Evolutionary conservation across 331 rosid species (phyloP).

Genomic region (Quercus phellos): DNA sequence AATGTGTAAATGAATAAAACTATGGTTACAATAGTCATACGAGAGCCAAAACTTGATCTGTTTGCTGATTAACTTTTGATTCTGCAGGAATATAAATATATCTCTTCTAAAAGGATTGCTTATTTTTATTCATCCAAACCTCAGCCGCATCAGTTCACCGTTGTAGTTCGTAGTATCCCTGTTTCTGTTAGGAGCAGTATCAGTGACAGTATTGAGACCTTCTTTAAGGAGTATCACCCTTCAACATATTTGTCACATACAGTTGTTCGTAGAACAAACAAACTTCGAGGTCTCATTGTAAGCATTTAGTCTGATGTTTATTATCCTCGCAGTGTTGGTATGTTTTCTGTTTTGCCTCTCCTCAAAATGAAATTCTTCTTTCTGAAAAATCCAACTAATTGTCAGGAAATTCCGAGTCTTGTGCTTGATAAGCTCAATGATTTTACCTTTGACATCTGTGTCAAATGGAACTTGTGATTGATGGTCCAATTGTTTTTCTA

Average conservation of each 20-base stretch:
- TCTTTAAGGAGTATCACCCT: constrained; percentile 71
- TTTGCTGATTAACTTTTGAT: constrained; percentile 26
- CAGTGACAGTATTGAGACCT: constrained; percentile 59
- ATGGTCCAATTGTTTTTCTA: not conserved
- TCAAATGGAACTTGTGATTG: not conserved
- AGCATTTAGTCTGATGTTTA: constrained; percentile 28
- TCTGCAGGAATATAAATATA: constrained; percentile 72
- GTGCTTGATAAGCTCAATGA: constrained; percentile 1
- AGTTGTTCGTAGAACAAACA: constrained; percentile 63
- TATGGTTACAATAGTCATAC: constrained; percentile 1
- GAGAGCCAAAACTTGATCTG: constrained; percentile 21
- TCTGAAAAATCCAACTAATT: constrained; percentile 1
- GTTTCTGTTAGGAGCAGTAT: constrained; percentile 43
- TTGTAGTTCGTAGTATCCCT: constrained; percentile 79
- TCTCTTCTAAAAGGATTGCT: constrained; percentile 63
- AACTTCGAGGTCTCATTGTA: constrained; percentile 59
- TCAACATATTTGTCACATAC: constrained; percentile 67
- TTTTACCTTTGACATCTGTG: constrained; percentile 1
- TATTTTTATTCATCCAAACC: constrained; percentile 81
- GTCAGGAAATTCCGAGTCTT: not conserved
- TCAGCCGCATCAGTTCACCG: constrained; percentile 84
- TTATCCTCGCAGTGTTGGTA: not conserved
- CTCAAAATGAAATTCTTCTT: constrained; percentile 4
- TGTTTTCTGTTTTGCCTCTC: not conserved
- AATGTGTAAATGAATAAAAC: not conserved